Evolutionary conservation across 345 rosid genomes (phyloP).

Genomic region (Citrus australasica): DNA sequence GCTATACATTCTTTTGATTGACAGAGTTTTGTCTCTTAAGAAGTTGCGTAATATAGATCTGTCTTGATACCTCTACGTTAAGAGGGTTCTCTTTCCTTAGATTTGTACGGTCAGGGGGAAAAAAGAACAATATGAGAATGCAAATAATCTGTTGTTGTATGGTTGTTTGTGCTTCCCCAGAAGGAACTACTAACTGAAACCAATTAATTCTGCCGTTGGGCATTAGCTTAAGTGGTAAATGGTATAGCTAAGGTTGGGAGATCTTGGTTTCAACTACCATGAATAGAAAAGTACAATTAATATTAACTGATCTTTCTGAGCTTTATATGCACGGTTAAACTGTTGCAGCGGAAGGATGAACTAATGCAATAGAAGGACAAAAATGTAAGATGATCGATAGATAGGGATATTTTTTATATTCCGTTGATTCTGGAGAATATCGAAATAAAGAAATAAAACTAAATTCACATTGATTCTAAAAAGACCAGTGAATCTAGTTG

Average conservation of each 20-base stretch:
- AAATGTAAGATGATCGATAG: no score
- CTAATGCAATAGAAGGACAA: no score
- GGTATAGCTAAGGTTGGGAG: background rate
- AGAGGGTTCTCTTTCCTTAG: background rate
- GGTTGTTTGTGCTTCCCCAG: background rate
- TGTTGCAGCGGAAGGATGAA: no score
- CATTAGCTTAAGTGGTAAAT: background rate
- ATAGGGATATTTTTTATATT: no score
- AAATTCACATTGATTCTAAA: no score
- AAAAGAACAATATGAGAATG: background rate
- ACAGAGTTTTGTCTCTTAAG: background rate
- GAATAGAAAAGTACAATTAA: background rate
- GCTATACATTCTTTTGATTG: background rate
- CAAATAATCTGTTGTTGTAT: background rate
- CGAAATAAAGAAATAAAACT: no score
- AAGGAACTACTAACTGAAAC: background rate
- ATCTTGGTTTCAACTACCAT: background rate
- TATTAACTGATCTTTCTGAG: background rate
- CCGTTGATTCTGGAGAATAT: no score
- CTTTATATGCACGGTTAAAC: background rate
- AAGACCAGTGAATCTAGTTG: no score
- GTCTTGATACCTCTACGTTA: background rate
- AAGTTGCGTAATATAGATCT: background rate
- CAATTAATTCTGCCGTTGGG: background rate
- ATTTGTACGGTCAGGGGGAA: background rate